A percentile compares a stretch with the other conserved stretches of the same genome.
Evolutionary conservation across 169 alveolate genomes (phyloP).

Genomic region (Plasmodium inui): DNA sequence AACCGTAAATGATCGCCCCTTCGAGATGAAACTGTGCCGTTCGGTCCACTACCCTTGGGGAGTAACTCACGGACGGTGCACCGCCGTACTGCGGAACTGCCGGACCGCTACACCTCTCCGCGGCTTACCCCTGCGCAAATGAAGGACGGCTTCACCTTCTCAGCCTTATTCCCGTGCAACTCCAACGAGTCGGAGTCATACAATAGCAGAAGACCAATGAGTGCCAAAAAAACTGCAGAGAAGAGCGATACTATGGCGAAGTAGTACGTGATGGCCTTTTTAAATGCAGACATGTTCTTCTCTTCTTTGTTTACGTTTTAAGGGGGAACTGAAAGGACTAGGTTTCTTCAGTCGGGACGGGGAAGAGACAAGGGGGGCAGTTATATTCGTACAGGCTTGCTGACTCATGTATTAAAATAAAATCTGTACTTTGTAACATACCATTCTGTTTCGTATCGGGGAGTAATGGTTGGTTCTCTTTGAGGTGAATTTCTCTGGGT

Average conservation of each 20-base stretch:
- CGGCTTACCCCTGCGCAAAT: constrained; percentile 75
- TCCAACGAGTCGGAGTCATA: constrained; percentile 69
- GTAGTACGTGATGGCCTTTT: constrained; percentile 51
- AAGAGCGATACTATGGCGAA: constrained; percentile 70
- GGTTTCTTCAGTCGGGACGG: neutral
- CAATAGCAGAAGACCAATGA: constrained; percentile 55
- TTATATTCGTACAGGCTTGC: neutral
- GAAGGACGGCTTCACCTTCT: constrained; percentile 58
- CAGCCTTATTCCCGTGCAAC: constrained; percentile 57
- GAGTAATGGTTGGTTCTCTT: neutral
- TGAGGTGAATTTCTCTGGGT: neutral
- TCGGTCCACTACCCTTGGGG: neutral
- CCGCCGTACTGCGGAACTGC: neutral
- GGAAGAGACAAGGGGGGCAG: neutral
- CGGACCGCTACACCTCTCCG: neutral
- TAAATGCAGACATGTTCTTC: constrained; percentile 56
- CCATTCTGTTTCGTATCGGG: constrained; percentile 42
- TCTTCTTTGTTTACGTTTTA: constrained; percentile 8
- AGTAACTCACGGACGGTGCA: neutral
- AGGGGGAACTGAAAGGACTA: neutral
- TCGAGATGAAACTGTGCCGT: neutral
- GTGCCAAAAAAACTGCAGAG: constrained; percentile 71
- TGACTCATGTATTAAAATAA: constrained; percentile 1
- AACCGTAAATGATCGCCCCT: neutral
- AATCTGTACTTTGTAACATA: constrained; percentile 22